Evolutionary conservation across 768 basidiomycete genomes (phyloP).

Genomic region (Porpolomopsis calyptriformis): DNA sequence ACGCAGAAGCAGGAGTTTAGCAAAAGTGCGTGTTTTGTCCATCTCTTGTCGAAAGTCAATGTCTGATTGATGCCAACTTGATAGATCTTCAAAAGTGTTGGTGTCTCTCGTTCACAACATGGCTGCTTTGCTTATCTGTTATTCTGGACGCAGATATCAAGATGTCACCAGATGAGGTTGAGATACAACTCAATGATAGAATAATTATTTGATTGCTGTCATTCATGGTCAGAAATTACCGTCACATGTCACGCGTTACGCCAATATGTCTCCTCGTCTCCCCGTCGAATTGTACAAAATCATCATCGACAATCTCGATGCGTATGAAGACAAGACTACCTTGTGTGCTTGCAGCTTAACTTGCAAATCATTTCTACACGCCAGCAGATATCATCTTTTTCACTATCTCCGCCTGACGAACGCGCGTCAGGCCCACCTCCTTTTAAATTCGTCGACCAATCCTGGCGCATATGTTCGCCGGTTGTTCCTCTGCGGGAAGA

Average conservation of each 20-base stretch:
- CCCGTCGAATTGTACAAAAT: too few relatives aligned
- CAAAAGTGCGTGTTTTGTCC: slow-evolving; percentile 71
- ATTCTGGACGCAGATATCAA: slow-evolving; percentile 64
- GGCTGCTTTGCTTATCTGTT: slow-evolving; percentile 8
- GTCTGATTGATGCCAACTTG: slow-evolving; percentile 4
- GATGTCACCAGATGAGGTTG: slow-evolving; percentile 62
- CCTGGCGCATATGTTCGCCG: too few relatives aligned
- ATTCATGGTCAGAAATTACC: background rate
- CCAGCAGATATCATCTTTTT: too few relatives aligned
- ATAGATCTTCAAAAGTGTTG: slow-evolving; percentile 64
- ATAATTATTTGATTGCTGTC: slow-evolving; percentile 36
- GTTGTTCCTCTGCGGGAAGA: too few relatives aligned
- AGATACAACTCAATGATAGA: slow-evolving; percentile 54
- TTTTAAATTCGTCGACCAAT: too few relatives aligned
- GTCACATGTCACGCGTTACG: background rate
- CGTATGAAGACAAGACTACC: too few relatives aligned
- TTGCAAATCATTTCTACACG: too few relatives aligned
- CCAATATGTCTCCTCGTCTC: background rate
- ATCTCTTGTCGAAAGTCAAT: slow-evolving; percentile 1
- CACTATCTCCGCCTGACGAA: too few relatives aligned
- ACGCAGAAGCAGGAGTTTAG: slow-evolving; percentile 75
- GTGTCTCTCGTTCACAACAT: slow-evolving; percentile 15
- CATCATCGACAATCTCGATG: too few relatives aligned
- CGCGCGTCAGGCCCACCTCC: too few relatives aligned
- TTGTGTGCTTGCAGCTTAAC: too few relatives aligned